Evolutionary conservation across 139 green algal species (phyloP).

Genomic region (Closterium sp.): DNA sequence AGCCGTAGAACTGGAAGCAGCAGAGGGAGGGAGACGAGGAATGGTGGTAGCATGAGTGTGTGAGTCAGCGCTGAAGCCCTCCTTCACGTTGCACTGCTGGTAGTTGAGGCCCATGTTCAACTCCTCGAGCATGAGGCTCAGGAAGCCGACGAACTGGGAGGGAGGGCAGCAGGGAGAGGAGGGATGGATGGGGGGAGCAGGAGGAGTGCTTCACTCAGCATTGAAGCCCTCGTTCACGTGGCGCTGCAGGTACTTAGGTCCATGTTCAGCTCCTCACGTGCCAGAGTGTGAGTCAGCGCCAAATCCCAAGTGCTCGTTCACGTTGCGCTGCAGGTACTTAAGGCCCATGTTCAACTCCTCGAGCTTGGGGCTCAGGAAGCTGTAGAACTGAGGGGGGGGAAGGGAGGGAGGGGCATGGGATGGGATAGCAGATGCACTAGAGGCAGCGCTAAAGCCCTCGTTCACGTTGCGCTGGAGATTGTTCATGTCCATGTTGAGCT

Average conservation of each 20-base stretch:
- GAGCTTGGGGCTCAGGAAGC: slow-evolving; percentile 90
- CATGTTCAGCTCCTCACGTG: slow-evolving; percentile 97
- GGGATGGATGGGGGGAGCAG: too few relatives aligned
- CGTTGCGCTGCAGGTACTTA: slow-evolving; percentile 95
- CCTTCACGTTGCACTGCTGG: slow-evolving; percentile 97
- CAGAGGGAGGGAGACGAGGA: not conserved
- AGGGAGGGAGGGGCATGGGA: too few relatives aligned
- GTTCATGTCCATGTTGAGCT: slow-evolving; percentile 92
- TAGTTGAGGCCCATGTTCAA: slow-evolving; percentile 97
- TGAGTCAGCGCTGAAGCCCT: slow-evolving; percentile 97
- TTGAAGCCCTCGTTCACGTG: slow-evolving; percentile 99
- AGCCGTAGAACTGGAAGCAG: slow-evolving; percentile 82
- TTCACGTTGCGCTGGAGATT: slow-evolving; percentile 99
- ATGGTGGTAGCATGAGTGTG: too few relatives aligned
- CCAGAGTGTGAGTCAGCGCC: too few relatives aligned
- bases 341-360: slow-evolving; percentile 96
- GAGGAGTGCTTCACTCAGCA: too few relatives aligned
- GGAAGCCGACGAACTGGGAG: slow-evolving; percentile 55
- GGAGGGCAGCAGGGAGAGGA: too few relatives aligned
- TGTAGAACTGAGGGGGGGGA: slow-evolving; percentile 75
- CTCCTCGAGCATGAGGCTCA: slow-evolving; percentile 91
- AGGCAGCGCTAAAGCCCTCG: slow-evolving; percentile 93
- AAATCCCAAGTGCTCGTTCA: slow-evolving; percentile 99
- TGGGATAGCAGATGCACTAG: not conserved
- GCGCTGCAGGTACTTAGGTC: slow-evolving; percentile 92